Base-by-base conservation (phyloP, 768 basidiomycete genomes). In the Leucocoprinus birnbaumii region DNA sequence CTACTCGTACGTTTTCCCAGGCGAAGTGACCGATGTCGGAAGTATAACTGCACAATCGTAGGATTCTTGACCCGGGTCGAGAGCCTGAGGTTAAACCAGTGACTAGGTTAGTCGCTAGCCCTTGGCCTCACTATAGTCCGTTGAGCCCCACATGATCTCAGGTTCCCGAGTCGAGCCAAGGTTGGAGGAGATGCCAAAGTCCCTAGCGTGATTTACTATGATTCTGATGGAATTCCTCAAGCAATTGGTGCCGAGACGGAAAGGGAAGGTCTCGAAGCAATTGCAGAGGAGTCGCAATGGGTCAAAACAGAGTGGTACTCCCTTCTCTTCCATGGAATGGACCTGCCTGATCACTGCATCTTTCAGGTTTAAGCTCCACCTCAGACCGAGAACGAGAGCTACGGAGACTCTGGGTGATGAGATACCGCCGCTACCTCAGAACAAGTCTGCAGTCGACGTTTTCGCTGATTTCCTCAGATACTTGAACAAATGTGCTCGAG, bases 401-500 rank as follows among this genome's bases (percentile, higher is more conserved):
- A 31, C 48, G 1, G 38, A 53, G n/a, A 26, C 27, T 13, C 52
- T 58, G 21, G 55, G 56, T 0, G 44, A 56, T 11, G 58, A 48
- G 0, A 63, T 73, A 10, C 71, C 79, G 0, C 62, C 74, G 0
- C 70, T 83, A 27, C 82, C 81, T 1, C 51, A 58, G 2, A 67
- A 67, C 54, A 79, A 70, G 65, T 66, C 69, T 8, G 70, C 71
- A 3, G 51, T 73, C 0, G 67, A 78, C 11, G 61, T 83, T 25
- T 70, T 80, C 16, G 62, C 69, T 0, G 83, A 84, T 60, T 83
- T 80, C 51, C 61, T 83, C 56, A 57, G 48, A 26, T 84, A 84
- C 58, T 67, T 85, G 7, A 73, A 68, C 27, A 31, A 65, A 2
- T 80, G 79, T 47, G 71, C 74, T 1, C 69, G 65, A 53, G 63